Evolutionary conservation across 176 grass and related monocot species (phyloP).

Genomic region (Bromus sterilis): DNA sequence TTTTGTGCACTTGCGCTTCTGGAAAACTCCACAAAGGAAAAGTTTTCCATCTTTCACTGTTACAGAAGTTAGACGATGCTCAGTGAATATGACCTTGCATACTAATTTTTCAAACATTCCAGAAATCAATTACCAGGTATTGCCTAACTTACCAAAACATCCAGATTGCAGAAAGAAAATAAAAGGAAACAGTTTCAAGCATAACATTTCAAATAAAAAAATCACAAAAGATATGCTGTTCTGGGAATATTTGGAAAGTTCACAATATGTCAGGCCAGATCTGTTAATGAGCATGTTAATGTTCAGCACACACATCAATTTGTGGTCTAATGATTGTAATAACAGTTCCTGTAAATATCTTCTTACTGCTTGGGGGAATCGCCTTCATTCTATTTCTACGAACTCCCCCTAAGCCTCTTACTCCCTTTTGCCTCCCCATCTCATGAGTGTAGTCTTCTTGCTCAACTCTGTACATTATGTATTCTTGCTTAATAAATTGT

Average conservation of each 20-base stretch:
- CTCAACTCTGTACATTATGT: no score
- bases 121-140: neutral
- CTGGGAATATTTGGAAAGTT: neutral
- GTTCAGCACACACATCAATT: no score
- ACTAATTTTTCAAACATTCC: constrained; percentile 10
- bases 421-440: no score
- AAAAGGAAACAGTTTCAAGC: neutral
- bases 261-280: neutral
- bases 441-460: no score
- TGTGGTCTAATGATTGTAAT: no score
- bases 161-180: neutral
- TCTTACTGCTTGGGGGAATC: no score
- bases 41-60: constrained; percentile 47
- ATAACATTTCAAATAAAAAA: neutral
- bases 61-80: constrained; percentile 16
- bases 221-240: neutral
- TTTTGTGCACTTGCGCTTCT: neutral
- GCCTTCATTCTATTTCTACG: no score
- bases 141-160: neutral
- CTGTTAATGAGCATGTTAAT: no score
- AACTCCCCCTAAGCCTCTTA: no score
- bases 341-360: no score
- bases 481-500: no score
- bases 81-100: neutral
- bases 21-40: constrained; percentile 82